These are phyloP conservation scores for Coemansia sp. DNA, from an alignment of 192 early-diverging fungal genomes.

Conservation along the genomic window DNA sequence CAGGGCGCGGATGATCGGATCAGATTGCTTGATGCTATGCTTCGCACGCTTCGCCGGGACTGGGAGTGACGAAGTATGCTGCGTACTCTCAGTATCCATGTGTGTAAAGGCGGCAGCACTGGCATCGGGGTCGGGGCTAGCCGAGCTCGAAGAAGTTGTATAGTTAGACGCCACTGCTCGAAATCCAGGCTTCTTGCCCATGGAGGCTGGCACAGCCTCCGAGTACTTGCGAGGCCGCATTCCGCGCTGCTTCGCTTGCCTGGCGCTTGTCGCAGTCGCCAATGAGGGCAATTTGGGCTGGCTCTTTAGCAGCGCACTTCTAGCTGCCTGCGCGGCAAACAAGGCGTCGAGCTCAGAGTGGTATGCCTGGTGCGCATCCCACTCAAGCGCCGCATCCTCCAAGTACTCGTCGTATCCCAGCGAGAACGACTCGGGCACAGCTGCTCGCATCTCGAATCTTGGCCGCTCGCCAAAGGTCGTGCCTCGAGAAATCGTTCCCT, in stretches of 20 bases:
- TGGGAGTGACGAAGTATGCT: background rate
- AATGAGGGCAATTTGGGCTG: background rate
- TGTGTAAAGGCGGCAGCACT: background rate
- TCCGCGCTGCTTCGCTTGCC: conserved; percentile 26
- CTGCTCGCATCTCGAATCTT: conserved; percentile 27
- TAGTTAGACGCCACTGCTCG: background rate
- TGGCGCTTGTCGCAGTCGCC: background rate
- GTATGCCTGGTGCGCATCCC: conserved; percentile 51
- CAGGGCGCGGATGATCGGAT: conserved; percentile 71
- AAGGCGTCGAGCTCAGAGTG: conserved; percentile 48
- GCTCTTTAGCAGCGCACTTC: conserved; percentile 14
- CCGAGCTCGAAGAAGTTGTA: background rate
- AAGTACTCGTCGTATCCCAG: conserved; percentile 60
- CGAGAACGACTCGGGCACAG: conserved; percentile 42
- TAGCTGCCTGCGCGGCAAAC: conserved; percentile 39
- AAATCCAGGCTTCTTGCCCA: background rate
- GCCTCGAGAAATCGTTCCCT: conserved; percentile 6
- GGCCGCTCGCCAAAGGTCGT: conserved; percentile 13
- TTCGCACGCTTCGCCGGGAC: conserved; percentile 15
- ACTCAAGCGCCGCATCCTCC: conserved; percentile 57
- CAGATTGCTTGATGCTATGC: conserved; percentile 59
- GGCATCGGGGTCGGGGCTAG: conserved; percentile 1
- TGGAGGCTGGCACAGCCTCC: conserved; percentile 27
- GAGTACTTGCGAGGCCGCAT: conserved; percentile 57
- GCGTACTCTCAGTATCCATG: background rate